These are phyloP conservation scores for Chaetomium cochliodes DNA, from an alignment of 495 filamentous ascomycete species.

Conservation along the genomic window DNA sequence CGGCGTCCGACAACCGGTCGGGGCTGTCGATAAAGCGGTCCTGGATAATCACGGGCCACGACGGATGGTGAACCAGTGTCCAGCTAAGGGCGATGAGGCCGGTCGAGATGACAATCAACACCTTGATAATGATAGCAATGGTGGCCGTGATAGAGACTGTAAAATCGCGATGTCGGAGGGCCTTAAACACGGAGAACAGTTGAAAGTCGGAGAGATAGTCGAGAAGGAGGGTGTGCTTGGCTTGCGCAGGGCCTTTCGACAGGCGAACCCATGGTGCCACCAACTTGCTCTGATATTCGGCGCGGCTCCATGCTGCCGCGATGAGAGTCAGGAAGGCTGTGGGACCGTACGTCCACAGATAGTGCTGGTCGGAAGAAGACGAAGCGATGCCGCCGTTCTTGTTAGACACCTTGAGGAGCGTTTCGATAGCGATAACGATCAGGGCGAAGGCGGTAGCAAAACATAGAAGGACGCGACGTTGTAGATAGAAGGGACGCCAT, in stretches of 20 bases:
- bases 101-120: not conserved
- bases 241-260: not conserved
- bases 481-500: not conserved
- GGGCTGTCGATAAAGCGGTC: not conserved
- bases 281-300: constrained; percentile 1
- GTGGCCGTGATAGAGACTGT: not conserved
- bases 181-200: not conserved
- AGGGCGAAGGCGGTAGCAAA: not conserved
- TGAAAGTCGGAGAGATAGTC: constrained; percentile 4
- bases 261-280: not conserved
- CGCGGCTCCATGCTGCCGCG: not conserved
- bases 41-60: not conserved
- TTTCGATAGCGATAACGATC: not conserved
- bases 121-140: not conserved
- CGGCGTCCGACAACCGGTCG: not conserved
- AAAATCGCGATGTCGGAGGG: not conserved
- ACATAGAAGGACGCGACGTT: not conserved
- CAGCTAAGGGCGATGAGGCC: not conserved
- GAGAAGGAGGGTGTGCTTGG: not conserved
- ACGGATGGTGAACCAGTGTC: not conserved
- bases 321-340: not conserved
- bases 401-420: not conserved
- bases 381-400: not conserved
- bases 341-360: constrained; percentile 2
- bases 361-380: not conserved